Percentiles rank a stretch among this genome's conserved stretches.
Conservation (phyloP, 257 asterid species). For the Solanum appendiculatum region DNA sequence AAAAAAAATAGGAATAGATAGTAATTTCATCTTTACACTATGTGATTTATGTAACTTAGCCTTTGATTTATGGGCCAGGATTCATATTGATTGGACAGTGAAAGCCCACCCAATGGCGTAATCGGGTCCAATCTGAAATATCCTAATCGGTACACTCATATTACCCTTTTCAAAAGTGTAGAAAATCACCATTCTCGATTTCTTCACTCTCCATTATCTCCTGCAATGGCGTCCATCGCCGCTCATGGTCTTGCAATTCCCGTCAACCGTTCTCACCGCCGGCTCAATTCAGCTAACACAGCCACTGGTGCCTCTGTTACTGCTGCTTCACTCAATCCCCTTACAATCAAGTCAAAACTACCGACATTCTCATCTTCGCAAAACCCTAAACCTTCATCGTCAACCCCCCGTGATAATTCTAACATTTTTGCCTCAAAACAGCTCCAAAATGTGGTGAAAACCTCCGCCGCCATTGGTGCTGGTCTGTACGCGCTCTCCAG, state of each 20-base stretch:
- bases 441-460: slow-evolving; percentile 3
- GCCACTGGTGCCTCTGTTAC: background rate
- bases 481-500: slow-evolving; percentile 42
- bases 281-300: slow-evolving; percentile 9
- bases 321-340: slow-evolving; percentile 4
- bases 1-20: too few relatives aligned
- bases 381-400: slow-evolving; percentile 47
- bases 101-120: background rate
- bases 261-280: slow-evolving; percentile 29
- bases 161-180: background rate
- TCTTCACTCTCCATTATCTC: slow-evolving; percentile 5
- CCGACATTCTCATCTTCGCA: slow-evolving; percentile 23
- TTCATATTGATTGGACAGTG: background rate
- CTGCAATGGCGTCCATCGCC: slow-evolving; percentile 48
- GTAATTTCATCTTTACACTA: too few relatives aligned
- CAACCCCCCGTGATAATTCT: slow-evolving; percentile 4
- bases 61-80: background rate
- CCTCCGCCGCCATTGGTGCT: slow-evolving; percentile 46
- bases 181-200: background rate
- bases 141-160: background rate
- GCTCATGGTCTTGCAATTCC: slow-evolving; percentile 37
- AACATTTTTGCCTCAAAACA: slow-evolving; percentile 24
- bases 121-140: background rate
- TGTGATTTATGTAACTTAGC: too few relatives aligned
- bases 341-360: slow-evolving; percentile 26